phyloP scores from a whole-genome alignment of 2,329 filamentous ascomycete genomes.

The Arthrobotrys iridis region DNA sequence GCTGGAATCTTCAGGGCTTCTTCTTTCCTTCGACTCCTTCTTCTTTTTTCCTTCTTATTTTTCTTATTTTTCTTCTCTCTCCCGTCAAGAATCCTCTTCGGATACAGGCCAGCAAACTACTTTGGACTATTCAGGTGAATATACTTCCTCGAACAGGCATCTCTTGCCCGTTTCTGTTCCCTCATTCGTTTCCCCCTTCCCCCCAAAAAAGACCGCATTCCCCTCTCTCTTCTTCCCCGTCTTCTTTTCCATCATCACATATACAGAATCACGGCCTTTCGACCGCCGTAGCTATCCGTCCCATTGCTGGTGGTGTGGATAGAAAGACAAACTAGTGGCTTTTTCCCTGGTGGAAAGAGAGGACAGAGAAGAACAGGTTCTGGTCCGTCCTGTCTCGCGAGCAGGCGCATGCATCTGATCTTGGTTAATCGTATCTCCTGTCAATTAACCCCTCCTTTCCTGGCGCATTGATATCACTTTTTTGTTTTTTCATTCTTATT shows the following conservation, averaged over 20 bases:
- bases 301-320: conserved; percentile 1
- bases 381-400: background rate
- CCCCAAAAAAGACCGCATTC: conserved; percentile 24
- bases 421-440: conserved; percentile 11
- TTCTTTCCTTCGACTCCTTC: background rate
- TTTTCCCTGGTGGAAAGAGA: background rate
- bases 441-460: conserved; percentile 19
- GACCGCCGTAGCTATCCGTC: background rate
- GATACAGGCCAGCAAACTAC: conserved; percentile 42
- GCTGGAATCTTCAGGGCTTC: background rate
- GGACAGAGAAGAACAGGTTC: too few species aligned
- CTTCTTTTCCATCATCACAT: background rate
- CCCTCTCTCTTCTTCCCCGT: conserved; percentile 15
- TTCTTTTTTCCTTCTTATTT: too few species aligned
- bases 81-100: conserved; percentile 3
- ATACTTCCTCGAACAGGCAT: conserved; percentile 39
- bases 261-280: background rate
- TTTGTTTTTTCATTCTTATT: background rate
- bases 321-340: background rate
- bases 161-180: conserved; percentile 50
- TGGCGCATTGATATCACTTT: background rate
- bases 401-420: conserved; percentile 7
- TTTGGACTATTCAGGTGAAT: too few species aligned
- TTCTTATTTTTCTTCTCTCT: conserved; percentile 5
- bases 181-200: too few species aligned